Conservation (phyloP, 106 monocot species). For the Alisma plantagoaquatica region DNA sequence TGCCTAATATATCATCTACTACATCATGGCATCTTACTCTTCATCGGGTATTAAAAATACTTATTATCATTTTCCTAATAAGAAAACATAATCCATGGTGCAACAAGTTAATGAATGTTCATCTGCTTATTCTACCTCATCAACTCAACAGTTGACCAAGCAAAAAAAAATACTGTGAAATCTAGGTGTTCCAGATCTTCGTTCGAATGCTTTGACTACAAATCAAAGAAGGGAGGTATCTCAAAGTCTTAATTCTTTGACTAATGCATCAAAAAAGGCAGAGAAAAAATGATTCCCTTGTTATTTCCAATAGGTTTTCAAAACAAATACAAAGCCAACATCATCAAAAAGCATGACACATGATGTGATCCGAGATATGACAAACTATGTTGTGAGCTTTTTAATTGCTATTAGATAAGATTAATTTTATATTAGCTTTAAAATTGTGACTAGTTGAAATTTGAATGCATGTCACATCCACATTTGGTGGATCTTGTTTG, state of each 20-base stretch:
- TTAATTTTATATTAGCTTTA: too few relatives aligned
- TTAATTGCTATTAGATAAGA: not conserved
- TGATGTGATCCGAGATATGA: slow-evolving; percentile 95
- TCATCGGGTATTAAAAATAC: not conserved
- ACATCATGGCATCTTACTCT: too few relatives aligned
- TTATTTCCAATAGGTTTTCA: slow-evolving; percentile 55
- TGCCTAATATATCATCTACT: too few relatives aligned
- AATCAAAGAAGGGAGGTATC: slow-evolving; percentile 37
- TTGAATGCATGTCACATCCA: too few relatives aligned
- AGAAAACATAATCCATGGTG: slow-evolving; percentile 64
- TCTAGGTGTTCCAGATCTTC: slow-evolving; percentile 82
- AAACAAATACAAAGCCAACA: slow-evolving; percentile 68
- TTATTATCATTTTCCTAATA: slow-evolving; percentile 34
- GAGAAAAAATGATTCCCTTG: not conserved
- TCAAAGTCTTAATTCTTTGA: not conserved
- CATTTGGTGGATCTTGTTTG: too few relatives aligned
- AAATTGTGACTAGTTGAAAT: too few relatives aligned
- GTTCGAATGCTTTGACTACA: slow-evolving; percentile 72
- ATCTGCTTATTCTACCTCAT: slow-evolving; percentile 14
- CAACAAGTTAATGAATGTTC: slow-evolving; percentile 36
- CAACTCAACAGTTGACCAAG: slow-evolving; percentile 18
- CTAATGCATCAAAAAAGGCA: too few relatives aligned
- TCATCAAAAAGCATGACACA: slow-evolving; percentile 97
- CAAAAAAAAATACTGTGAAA: slow-evolving; percentile 45
- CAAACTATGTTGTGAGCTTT: slow-evolving; percentile 62